These are phyloP conservation scores for Grammothele lineata DNA, from an alignment of 768 basidiomycete species.

Conservation along the genomic window DNA sequence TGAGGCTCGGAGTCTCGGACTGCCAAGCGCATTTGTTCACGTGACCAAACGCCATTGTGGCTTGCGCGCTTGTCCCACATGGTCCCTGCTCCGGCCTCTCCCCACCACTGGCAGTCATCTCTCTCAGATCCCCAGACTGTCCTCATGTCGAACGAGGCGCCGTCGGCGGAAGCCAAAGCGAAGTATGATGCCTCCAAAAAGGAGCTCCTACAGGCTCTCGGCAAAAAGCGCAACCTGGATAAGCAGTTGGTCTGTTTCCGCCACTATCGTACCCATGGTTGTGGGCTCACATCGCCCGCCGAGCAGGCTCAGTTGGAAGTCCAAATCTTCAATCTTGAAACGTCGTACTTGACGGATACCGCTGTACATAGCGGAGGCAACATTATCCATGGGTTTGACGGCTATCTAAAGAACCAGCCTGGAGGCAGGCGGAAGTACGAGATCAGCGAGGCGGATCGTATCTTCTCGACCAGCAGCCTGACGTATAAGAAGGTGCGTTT, in stretches of 20 bases:
- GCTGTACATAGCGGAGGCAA: conserved; percentile 76
- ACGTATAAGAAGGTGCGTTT: conserved; percentile 64
- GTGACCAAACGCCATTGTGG: no score
- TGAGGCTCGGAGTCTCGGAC: no score
- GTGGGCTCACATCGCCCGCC: neutral
- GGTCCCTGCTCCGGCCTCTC: no score
- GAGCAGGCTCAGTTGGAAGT: conserved; percentile 72
- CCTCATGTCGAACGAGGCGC: conserved; percentile 37
- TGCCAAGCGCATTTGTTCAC: no score
- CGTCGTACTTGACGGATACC: conserved; percentile 73
- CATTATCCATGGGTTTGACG: conserved; percentile 84
- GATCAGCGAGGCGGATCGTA: conserved; percentile 69
- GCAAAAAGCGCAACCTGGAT: conserved; percentile 72
- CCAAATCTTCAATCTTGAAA: conserved; percentile 76
- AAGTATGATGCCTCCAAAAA: conserved; percentile 71
- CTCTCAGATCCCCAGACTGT: no score
- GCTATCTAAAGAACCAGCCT: conserved; percentile 76
- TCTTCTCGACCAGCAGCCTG: conserved; percentile 79
- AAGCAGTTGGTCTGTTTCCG: conserved; percentile 75
- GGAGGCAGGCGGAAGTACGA: conserved; percentile 68
- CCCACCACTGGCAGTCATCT: no score
- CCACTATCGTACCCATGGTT: conserved; percentile 11
- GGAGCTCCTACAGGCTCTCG: conserved; percentile 68
- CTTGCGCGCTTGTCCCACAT: no score
- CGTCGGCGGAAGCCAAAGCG: conserved; percentile 62